Percentiles rank a stretch among this genome's conserved stretches.
phyloP scores from a whole-genome alignment of 176 grass and related monocot genomes.

The Themeda triandra region DNA sequence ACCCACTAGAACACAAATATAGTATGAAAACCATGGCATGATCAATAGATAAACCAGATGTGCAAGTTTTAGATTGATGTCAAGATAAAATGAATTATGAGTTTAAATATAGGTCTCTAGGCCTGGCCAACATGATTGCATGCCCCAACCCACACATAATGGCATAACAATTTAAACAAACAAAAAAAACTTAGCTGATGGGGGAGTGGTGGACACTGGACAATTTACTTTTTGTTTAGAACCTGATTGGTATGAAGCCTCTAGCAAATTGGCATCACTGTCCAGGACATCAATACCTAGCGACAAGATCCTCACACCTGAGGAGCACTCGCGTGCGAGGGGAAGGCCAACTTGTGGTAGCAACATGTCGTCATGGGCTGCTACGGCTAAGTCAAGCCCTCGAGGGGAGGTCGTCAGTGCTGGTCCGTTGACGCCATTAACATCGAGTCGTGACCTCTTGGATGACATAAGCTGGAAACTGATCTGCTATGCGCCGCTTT shows the following conservation, averaged over 20 bases:
- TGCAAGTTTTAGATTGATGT: slow-evolving; percentile 4
- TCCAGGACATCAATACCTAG: not conserved
- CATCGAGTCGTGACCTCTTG: too few species aligned
- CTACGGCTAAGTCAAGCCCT: not conserved
- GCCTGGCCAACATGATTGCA: not conserved
- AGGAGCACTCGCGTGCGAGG: not conserved
- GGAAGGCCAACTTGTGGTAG: not conserved
- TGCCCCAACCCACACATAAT: not conserved
- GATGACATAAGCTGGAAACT: not conserved
- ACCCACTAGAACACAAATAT: slow-evolving; percentile 3
- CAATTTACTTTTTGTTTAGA: not conserved
- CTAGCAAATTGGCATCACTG: not conserved
- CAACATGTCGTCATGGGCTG: not conserved
- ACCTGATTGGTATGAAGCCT: not conserved
- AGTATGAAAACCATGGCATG: not conserved
- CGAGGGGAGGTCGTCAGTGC: too few species aligned
- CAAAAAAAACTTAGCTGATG: not conserved
- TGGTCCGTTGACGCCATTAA: not conserved
- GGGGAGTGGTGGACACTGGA: not conserved
- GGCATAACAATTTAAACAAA: not conserved
- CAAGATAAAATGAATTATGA: not conserved
- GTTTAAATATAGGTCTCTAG: not conserved
- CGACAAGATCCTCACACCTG: not conserved
- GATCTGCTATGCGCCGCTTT: not conserved
- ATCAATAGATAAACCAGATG: slow-evolving; percentile 2